Base-by-base conservation (phyloP, 768 basidiomycete genomes). In the Cubamyces sp. region DNA sequence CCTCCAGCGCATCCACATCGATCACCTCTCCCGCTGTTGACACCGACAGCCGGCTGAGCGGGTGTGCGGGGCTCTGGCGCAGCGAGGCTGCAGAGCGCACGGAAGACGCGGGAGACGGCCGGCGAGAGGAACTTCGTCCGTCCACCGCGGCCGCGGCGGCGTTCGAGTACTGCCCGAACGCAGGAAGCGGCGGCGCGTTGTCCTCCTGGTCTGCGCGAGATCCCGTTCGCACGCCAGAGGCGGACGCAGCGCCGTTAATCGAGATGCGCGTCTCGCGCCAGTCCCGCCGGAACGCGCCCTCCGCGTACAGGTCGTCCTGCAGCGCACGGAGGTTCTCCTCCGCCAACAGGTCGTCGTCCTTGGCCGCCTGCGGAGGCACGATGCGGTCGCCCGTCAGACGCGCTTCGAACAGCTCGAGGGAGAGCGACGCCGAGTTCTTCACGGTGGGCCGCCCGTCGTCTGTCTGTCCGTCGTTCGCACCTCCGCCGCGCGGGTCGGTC, bases 201-300 rank as follows among this genome's bases (percentile, higher is more conserved):
- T 78, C 77, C 5, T 68, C 67, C 3, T 68, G 39, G 72, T 64
- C 67, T 3, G 58, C 41, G 25, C 77, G 21, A 62, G 66, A 23
- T 64, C 71, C 1, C 47, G 49, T 3, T 63, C 68, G 16, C 66
- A 65, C 3, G 41, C 57, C 21, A 16, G 46, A 25, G 6, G 41
- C 30, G 30, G 48, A 6, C 11, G 47, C 19, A 12, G n/a, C 76
- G 23, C 70, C 69, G 30, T 81, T 79, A 47, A 78, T 68, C 23
- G 78, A 73, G 60, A 86, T 69, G 54, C 90, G 79, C 3, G 87
- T 85, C 73, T 92, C 91, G 50, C 89, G 79, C 89, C 90, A 92
- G 71, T 92, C 91, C 26, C 90, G 80, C 59, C 81, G 79, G 71
- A 90, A 91, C 3, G 91, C 65, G 60, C 79, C 86, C 67, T 92